Base-by-base conservation (phyloP, 1,139 yeast genomes). In the Taphrina betulina region DNA sequence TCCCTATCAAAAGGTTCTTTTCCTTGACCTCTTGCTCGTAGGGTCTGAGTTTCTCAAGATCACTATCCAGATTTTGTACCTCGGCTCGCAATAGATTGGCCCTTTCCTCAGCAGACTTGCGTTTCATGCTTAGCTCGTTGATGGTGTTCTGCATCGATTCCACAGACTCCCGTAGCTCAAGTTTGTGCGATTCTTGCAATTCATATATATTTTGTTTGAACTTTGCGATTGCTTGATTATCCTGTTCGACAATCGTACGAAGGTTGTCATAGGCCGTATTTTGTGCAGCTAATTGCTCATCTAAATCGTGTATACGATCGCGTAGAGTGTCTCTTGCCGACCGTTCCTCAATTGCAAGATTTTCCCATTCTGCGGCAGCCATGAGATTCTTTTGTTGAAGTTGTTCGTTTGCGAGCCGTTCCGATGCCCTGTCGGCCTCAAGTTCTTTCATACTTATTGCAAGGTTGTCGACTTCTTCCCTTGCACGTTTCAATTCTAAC, bases 1-100 rank as follows among this genome's bases (percentile, higher is more conserved):
- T 92, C 3, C 97, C 97, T 52, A 92, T 80, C 54, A 82, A 77
- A 24, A 89, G 73, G 61, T 82, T 90, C 69, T 88, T 89, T 61
- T 83, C 88, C 63, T 85, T 85, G 12, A 77, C 68, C 56, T 81
- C 83, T 23, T 70, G 69, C 62, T 81, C 84, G 7, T 76, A 67
- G 58, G 71, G 71, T 12, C 60, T 50, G 10, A 65, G 58, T 36
- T 62, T 60, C 26, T 62, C 63, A n/a, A 63, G 63, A 52, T 71
- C 71, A 7, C 63, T 64, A 36, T 64, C 62, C 28, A 67, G 59
- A 38, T 62, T 41, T 26, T 53, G 60, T 5, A 66, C 54, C 57
- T 63, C 66, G 35, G 61, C 69, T 37, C 72, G 60, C 26, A 60
- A 57, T 1, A 57, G 56, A 22, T 55, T 68, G 36, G 63, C 58